These are phyloP conservation scores for Chaetomiaceae sp. DNA, from an alignment of 2,329 filamentous ascomycete species.

Conservation along the genomic window DNA sequence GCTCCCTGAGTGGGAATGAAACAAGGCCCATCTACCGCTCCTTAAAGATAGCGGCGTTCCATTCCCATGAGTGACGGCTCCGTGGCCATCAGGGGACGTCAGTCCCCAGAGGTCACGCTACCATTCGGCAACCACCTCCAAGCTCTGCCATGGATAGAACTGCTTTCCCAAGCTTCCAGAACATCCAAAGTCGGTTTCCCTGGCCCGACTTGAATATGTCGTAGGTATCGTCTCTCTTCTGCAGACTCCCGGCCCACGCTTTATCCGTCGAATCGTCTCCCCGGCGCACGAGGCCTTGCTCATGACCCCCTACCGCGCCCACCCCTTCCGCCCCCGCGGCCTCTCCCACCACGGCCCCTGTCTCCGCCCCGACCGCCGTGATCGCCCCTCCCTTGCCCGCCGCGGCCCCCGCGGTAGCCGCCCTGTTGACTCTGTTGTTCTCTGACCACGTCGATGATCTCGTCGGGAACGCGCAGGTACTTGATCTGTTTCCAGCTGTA, in stretches of 20 bases:
- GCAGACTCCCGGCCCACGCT: not conserved
- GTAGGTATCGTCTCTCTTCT: not conserved
- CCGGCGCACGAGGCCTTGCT: not conserved
- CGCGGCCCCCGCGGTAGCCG: constrained; percentile 61
- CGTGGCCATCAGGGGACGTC: not conserved
- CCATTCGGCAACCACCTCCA: too few species aligned
- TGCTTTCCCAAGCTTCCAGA: not conserved
- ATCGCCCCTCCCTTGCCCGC: constrained; percentile 50
- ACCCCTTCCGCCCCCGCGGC: constrained; percentile 26
- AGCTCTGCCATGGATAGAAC: not conserved
- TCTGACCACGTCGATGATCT: constrained; percentile 91
- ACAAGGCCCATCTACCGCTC: not conserved
- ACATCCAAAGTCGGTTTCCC: too few species aligned
- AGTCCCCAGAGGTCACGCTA: too few species aligned
- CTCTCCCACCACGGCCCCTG: constrained; percentile 46
- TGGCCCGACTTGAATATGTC: not conserved
- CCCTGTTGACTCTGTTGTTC: constrained; percentile 70
- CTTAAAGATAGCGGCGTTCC: not conserved
- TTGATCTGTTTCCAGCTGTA: constrained; percentile 66
- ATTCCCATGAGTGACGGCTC: not conserved
- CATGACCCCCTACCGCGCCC: constrained; percentile 18
- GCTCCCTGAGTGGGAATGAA: not conserved
- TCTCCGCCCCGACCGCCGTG: constrained; percentile 53
- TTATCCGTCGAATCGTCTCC: not conserved
- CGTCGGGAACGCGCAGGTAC: constrained; percentile 92